These are phyloP conservation scores for Porcisia deanei DNA, from an alignment of 208 protist species.

Conservation along the genomic window DNA sequence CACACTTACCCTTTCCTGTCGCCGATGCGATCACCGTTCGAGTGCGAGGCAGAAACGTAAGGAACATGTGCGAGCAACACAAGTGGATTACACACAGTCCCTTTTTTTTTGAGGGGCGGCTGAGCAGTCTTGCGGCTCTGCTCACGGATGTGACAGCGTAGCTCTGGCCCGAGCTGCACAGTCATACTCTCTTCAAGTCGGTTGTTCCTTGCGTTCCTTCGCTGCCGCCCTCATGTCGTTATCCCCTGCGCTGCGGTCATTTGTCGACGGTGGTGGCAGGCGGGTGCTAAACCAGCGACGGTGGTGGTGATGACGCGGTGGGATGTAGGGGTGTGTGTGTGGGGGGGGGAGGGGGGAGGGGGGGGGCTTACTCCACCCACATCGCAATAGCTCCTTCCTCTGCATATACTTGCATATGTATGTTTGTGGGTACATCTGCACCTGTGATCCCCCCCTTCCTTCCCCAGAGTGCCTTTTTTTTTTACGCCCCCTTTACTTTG, in stretches of 20 bases:
- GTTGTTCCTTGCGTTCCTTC: not conserved
- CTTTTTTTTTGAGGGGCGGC: not conserved
- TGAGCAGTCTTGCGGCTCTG: not conserved
- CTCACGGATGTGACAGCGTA: not conserved
- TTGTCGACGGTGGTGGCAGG: not conserved
- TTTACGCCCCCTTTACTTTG: not conserved
- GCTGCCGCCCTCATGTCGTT: not conserved
- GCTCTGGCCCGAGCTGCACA: not conserved
- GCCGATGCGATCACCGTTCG: not conserved
- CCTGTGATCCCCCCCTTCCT: not conserved
- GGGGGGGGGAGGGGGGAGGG: too few species aligned
- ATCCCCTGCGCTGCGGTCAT: not conserved
- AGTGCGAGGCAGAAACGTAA: not conserved
- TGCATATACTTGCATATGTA: not conserved
- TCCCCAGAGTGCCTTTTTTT: too few species aligned
- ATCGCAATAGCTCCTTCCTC: not conserved
- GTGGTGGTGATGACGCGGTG: not conserved
- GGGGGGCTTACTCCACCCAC: not conserved
- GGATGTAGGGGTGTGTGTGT: too few species aligned
- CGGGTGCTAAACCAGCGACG: not conserved
- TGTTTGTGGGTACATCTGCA: too few species aligned
- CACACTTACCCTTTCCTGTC: too few species aligned
- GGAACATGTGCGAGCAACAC: not conserved
- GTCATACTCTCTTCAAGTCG: not conserved
- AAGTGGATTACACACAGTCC: not conserved